These are phyloP conservation scores for Fusarium brachygibbosum DNA, from an alignment of 2,329 filamentous ascomycete genomes.

Conservation along the genomic window DNA sequence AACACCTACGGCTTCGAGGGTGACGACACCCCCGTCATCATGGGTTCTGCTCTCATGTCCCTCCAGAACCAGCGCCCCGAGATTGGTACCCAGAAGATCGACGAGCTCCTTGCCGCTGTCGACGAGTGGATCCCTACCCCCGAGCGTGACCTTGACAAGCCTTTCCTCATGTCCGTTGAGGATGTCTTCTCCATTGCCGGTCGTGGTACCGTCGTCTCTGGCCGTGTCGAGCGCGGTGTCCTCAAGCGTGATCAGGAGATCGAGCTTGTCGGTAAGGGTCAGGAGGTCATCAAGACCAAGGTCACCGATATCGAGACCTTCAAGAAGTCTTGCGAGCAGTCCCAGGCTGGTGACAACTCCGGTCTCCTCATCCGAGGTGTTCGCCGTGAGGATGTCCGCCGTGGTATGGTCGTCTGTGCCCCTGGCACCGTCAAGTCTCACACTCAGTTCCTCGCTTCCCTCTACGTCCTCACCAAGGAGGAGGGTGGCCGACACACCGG, in stretches of 20 bases:
- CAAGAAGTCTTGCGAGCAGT: slow-evolving; percentile 99
- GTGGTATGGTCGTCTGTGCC: slow-evolving; percentile 93
- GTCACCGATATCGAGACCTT: slow-evolving; percentile 99
- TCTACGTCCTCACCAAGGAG: slow-evolving; percentile 98
- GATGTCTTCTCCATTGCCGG: slow-evolving; percentile 91
- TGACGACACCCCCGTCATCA: slow-evolving; percentile 95
- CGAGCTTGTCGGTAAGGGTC: slow-evolving; percentile 91
- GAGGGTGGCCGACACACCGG: slow-evolving; percentile 98
- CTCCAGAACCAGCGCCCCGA: slow-evolving; percentile 88
- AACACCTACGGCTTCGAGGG: slow-evolving; percentile 95
- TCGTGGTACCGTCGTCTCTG: slow-evolving; percentile 96
- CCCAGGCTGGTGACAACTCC: slow-evolving; percentile 96
- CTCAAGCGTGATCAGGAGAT: slow-evolving; percentile 96
- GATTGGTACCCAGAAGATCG: slow-evolving; percentile 88
- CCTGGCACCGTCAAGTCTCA: slow-evolving; percentile 89
- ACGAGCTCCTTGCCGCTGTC: slow-evolving; percentile 89
- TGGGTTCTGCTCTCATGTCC: slow-evolving; percentile 96
- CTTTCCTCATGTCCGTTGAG: slow-evolving; percentile 99
- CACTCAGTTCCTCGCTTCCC: slow-evolving; percentile 91
- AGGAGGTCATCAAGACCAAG: slow-evolving; percentile 92
- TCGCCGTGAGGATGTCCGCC: slow-evolving; percentile 92
- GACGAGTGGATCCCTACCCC: slow-evolving; percentile 98
- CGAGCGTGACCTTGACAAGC: slow-evolving; percentile 93
- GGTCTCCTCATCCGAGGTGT: slow-evolving; percentile 96
- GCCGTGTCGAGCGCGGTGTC: slow-evolving; percentile 94